Evolutionary conservation across 2,329 filamentous ascomycete genomes (phyloP), one percentile per base, ranked within the genome.

Genomic region (Trichoderma asperellum): DNA sequence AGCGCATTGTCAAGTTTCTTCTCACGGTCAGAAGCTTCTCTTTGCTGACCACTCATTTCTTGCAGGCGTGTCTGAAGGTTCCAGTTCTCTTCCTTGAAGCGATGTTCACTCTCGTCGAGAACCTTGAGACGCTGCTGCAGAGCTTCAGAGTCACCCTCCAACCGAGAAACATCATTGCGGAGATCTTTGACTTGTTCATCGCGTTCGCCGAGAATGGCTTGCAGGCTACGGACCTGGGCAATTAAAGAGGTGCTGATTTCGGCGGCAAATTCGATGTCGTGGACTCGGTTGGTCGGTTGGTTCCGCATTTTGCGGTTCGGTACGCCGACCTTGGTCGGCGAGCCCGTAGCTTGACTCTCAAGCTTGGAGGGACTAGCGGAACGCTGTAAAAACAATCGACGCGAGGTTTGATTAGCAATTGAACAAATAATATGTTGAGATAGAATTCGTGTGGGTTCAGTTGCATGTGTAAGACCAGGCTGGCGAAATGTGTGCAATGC

Each of bases 21-120:
- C 79, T 97, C 94, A 71, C 91, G 91, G 76, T 96, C 94, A 16
- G 89, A 84, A 0, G 92, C 87, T 58, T 97, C 93, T 77, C 90
- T 93, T 72, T 91, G 87, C 18, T 88, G 85, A 8, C 91, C 87
- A 64, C 92, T 86, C 53, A 95, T 84, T 72, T 98, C 94, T 75
- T 97, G 96, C 27, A 96, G 87, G 75, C 94, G 92, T 0, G 94
- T 97, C 80, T 99, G 96, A 47, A 99, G 86, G 72, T 92, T 95
- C 96, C 96, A 99, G 78, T 98, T 99, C 80, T 98, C 96, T 76
- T 99, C 96, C 81, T 97, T 98, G 83, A 97, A 97, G 64, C 93
- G 91, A 76, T 96, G 92, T 79, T 99, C 96, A 77, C 92, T 97
- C 80, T 99, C 96, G 74, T 97, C 94, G 52, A 97, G 84, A 7